Base-by-base conservation (phyloP, 2,329 filamentous ascomycete genomes). In the Ascochyta koolunga region DNA sequence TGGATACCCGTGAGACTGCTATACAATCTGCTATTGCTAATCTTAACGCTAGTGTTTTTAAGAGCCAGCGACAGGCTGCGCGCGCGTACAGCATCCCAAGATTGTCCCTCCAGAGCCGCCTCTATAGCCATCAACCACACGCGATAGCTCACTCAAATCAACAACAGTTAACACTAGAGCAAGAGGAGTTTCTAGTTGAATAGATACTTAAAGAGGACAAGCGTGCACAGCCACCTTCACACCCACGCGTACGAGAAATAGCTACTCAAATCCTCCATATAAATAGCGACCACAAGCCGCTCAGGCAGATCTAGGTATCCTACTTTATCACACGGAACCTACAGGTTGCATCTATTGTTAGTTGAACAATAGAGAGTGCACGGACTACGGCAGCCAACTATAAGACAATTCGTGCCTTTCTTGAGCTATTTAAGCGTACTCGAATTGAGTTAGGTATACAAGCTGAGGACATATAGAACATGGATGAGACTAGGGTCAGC, bases 161-260 rank as follows among this genome's bases (percentile, higher is more conserved):
- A 29, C 58, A 65, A 44, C 50, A 48, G 47, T 50, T 65, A 27
- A 59, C 46, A 37, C 58, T 38, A 39, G 25, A 60, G 16, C 50
- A 62, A 53, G 56, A 64, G 27, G 25, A 43, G 7, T 62, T 56
- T 44, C 32, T 66, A 40, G 57, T 54, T 38, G 21, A 59, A 2
- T 64, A 37, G 61, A 64, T 64, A n/a, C 50, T 64, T 22, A 31
- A 66, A 33, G 50, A 62, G 38, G 54, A 63, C 33, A 42, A 32
- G 43, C 44, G 52, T 32, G 56, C 36, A 13, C 47, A 35, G 13
- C 58, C 57, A 39, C 61, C 55, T 18, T 54, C 54, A 1, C 48
- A 62, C 27, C 13, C 46, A 29, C 36, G 48, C 16, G 50, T 51
- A 43, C 45, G 50, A 52, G 52, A 64, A 42, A 61, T 62, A 38